Conservation (phyloP, 257 asterid species). For the Solanum ahanhuiri region DNA sequence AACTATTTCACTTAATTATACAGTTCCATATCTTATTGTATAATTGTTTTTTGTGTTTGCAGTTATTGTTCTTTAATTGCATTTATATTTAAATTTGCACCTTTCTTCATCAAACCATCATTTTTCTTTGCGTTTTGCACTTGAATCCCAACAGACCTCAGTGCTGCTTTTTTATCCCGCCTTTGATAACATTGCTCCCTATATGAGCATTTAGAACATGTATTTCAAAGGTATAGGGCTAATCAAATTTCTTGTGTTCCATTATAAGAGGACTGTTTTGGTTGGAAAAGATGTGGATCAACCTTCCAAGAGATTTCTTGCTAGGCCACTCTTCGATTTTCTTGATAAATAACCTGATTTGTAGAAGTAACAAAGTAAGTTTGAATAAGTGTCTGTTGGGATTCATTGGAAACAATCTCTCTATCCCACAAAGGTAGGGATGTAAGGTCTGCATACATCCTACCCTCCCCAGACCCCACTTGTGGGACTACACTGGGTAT, state of each 20-base stretch:
- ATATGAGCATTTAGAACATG: neutral
- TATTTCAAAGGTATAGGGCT: neutral
- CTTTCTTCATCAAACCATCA: neutral
- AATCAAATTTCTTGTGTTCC: neutral
- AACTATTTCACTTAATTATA: neutral
- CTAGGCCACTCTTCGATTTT: neutral
- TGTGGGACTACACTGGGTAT: neutral
- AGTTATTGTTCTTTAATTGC: neutral
- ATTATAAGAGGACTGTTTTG: neutral
- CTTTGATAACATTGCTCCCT: neutral
- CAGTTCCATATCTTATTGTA: neutral
- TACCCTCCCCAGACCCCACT: neutral
- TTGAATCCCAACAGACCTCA: neutral
- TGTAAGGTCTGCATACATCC: neutral
- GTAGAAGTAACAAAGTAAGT: neutral
- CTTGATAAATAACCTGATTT: neutral
- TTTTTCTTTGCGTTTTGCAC: neutral
- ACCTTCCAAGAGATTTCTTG: neutral
- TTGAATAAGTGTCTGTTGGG: neutral
- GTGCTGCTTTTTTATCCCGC: neutral
- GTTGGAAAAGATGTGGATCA: neutral
- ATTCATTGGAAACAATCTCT: neutral
- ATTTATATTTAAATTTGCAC: neutral
- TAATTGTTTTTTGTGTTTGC: neutral
- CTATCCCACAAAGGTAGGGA: neutral